These are phyloP conservation scores for Euphorbia lathyris DNA, from an alignment of 345 rosid species.

Conservation along the genomic window DNA sequence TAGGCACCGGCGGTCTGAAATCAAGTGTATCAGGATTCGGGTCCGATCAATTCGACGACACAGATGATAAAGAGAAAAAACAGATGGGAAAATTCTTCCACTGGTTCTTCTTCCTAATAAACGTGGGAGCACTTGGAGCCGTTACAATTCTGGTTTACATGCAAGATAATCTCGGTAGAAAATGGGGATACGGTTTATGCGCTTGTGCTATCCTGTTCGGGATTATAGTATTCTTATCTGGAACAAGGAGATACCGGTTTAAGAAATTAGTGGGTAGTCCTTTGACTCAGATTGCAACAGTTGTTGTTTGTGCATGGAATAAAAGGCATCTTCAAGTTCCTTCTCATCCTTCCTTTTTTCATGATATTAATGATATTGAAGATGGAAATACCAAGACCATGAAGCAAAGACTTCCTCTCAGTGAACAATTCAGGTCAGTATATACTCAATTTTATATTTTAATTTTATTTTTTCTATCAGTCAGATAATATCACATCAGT, in stretches of 20 bases:
- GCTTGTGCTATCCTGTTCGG: conserved; percentile 66
- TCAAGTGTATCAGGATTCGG: conserved; percentile 97
- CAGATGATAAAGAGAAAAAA: conserved; percentile 50
- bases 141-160: conserved; percentile 88
- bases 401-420: conserved; percentile 74
- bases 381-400: conserved; percentile 42
- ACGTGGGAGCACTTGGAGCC: conserved; percentile 71
- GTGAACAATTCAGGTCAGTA: conserved; percentile 67
- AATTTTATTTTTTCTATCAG: no score
- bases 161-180: conserved; percentile 77
- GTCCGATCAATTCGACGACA: conserved; percentile 90
- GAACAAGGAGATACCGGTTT: conserved; percentile 77
- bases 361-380: conserved; percentile 50
- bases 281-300: conserved; percentile 82
- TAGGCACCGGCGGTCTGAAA: conserved; percentile 93
- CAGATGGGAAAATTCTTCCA: conserved; percentile 80
- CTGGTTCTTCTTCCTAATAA: conserved; percentile 94
- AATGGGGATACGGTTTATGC: conserved; percentile 89
- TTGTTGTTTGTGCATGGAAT: conserved; percentile 60
- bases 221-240: conserved; percentile 55
- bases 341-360: conserved; percentile 48
- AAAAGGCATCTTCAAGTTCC: conserved; percentile 58
- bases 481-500: no score
- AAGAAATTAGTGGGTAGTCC: conserved; percentile 88
- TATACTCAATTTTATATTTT: background rate